Percentiles rank a stretch among this genome's conserved stretches.
These are phyloP conservation scores for Salix purpurea DNA, from an alignment of 345 rosid species.

Conservation along the genomic window DNA sequence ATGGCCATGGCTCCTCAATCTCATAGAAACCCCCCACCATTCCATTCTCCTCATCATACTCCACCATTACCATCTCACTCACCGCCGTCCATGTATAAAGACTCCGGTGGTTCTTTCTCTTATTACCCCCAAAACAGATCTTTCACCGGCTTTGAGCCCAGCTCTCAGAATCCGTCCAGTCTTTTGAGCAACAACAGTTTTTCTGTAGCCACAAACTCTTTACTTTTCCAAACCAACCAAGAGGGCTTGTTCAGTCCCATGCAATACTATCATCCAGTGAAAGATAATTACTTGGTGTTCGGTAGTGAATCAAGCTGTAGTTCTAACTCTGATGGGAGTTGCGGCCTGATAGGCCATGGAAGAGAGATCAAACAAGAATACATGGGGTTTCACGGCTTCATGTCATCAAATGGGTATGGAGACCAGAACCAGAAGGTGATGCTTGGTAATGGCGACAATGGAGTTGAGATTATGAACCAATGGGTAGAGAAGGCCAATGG, in stretches of 20 bases:
- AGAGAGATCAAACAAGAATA: constrained; percentile 58
- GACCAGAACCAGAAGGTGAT: constrained; percentile 33
- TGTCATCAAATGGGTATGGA: constrained; percentile 25
- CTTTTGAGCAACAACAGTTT: constrained; percentile 14
- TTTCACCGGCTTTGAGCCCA: constrained; percentile 27
- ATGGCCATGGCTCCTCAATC: constrained; percentile 41
- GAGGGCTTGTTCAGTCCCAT: constrained; percentile 28
- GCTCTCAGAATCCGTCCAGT: constrained; percentile 17
- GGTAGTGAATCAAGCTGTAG: constrained; percentile 63
- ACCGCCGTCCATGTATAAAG: constrained; percentile 23
- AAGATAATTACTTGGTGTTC: constrained; percentile 44
- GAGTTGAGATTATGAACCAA: constrained; percentile 20
- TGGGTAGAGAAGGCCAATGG: constrained; percentile 40
- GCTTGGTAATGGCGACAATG: constrained; percentile 21
- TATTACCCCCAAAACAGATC: constrained; percentile 16
- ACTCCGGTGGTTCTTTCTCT: constrained; percentile 8
- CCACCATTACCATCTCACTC: constrained; percentile 22
- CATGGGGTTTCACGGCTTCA: constrained; percentile 28
- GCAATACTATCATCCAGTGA: constrained; percentile 35
- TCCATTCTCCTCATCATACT: constrained; percentile 31
- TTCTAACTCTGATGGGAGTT: constrained; percentile 52
- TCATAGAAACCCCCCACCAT: constrained; percentile 41
- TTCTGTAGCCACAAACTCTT: constrained; percentile 4
- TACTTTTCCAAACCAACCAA: constrained; percentile 21
- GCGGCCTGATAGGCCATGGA: constrained; percentile 43